These are phyloP conservation scores for Pythium dissotocum DNA, from an alignment of 352 stramenopile species.

Conservation along the genomic window DNA sequence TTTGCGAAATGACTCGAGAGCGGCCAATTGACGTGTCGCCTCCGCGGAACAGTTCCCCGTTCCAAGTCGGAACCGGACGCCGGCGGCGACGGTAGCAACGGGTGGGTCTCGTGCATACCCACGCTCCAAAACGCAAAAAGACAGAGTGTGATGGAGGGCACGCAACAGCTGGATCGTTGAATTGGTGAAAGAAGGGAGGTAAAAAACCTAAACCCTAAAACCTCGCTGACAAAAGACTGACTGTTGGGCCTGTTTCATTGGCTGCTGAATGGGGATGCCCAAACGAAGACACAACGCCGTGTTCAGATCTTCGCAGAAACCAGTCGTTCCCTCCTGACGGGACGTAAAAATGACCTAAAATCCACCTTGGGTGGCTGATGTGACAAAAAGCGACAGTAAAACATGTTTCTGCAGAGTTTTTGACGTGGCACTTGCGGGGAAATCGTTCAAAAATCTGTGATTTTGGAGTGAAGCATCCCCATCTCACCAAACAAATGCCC, in stretches of 20 bases:
- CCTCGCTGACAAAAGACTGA: constrained; percentile 4
- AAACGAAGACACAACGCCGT: neutral
- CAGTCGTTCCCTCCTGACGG: neutral
- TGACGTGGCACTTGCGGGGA: neutral
- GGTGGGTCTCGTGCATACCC: constrained; percentile 27
- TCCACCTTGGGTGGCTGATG: neutral
- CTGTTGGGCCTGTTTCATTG: neutral
- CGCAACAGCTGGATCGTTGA: constrained; percentile 1
- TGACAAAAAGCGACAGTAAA: neutral
- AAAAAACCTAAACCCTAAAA: neutral
- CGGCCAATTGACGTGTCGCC: constrained; percentile 6
- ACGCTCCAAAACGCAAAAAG: constrained; percentile 5
- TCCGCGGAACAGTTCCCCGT: neutral
- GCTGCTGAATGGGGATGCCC: neutral
- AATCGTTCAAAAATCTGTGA: constrained; percentile 1
- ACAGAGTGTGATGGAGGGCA: constrained; percentile 6
- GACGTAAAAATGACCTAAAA: neutral
- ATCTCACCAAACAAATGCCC: neutral
- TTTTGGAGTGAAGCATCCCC: neutral
- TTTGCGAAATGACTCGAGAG: constrained; percentile 20
- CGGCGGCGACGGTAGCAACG: constrained; percentile 15
- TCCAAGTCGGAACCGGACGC: neutral
- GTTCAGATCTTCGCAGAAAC: neutral
- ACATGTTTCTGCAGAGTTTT: constrained; percentile 1
- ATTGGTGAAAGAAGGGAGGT: neutral